A percentile compares a stretch with the other conserved stretches of the same genome.
Evolutionary conservation across 2,329 filamentous ascomycete species (phyloP).

Genomic region (Podosphaera aphanis): DNA sequence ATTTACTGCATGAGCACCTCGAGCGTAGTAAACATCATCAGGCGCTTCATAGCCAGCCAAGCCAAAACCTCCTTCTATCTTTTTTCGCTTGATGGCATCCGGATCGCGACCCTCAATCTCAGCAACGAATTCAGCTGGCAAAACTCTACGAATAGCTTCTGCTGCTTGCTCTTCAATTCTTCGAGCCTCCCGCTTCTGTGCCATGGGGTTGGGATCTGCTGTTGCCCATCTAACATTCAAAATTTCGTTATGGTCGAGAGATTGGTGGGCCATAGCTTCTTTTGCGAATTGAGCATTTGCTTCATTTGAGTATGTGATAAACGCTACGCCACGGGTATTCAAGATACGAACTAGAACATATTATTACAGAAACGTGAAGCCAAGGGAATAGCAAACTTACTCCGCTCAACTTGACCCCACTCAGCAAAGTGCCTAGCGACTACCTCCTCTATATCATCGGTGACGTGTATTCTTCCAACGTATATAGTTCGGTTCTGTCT

Average conservation of each 20-base stretch:
- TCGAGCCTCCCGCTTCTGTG: slow-evolving; percentile 72
- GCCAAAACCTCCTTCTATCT: slow-evolving; percentile 72
- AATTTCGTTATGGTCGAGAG: slow-evolving; percentile 73
- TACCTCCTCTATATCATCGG: slow-evolving; percentile 90
- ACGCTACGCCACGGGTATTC: slow-evolving; percentile 73
- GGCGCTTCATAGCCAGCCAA: slow-evolving; percentile 60
- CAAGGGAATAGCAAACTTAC: slow-evolving; percentile 13
- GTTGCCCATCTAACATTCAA: slow-evolving; percentile 96
- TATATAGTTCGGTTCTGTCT: slow-evolving; percentile 87
- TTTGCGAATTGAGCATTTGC: slow-evolving; percentile 78
- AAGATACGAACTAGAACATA: slow-evolving; percentile 41
- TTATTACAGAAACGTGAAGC: slow-evolving; percentile 6
- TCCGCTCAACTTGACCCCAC: slow-evolving; percentile 81
- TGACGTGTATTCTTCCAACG: slow-evolving; percentile 79
- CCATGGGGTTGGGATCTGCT: slow-evolving; percentile 83
- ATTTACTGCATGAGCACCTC: slow-evolving; percentile 46
- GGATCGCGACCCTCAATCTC: slow-evolving; percentile 84
- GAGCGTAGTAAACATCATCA: slow-evolving; percentile 78
- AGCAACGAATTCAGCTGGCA: slow-evolving; percentile 75
- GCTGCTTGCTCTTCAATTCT: slow-evolving; percentile 89
- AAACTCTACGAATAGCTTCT: slow-evolving; percentile 67
- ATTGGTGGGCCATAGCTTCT: slow-evolving; percentile 89
- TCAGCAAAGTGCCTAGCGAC: slow-evolving; percentile 88
- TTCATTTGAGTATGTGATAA: slow-evolving; percentile 84
- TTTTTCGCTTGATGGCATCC: slow-evolving; percentile 67